A percentile compares a stretch with the other conserved stretches of the same genome.
Evolutionary conservation across 2,329 filamentous ascomycete genomes (phyloP).

Genomic region (Dactylellina haptotyla): DNA sequence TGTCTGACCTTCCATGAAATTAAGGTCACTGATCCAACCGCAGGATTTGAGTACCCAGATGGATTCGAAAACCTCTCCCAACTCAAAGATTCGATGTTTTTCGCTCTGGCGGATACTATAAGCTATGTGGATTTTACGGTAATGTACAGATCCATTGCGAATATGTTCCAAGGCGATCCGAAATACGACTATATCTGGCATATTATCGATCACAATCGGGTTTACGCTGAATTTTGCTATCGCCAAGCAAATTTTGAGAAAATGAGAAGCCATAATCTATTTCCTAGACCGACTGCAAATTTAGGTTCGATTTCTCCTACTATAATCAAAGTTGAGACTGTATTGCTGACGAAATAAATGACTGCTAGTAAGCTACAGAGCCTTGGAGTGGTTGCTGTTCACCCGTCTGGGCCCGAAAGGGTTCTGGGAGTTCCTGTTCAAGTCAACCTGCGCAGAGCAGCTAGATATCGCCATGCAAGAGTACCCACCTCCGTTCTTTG

Average conservation of each 20-base stretch:
- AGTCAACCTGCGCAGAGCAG: neutral
- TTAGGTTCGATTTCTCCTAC: too few relatives aligned
- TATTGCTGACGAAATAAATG: neutral
- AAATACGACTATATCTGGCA: neutral
- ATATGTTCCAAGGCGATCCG: too few relatives aligned
- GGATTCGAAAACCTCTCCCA: neutral
- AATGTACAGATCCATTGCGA: neutral
- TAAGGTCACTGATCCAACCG: neutral
- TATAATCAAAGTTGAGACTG: neutral
- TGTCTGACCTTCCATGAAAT: neutral
- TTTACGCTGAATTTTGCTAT: too few relatives aligned
- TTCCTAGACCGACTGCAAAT: too few relatives aligned
- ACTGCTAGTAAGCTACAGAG: neutral
- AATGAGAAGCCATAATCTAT: too few relatives aligned
- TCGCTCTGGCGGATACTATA: neutral
- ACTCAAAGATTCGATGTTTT: neutral
- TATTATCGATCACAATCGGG: too few relatives aligned
- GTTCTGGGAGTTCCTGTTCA: slow-evolving; percentile 13
- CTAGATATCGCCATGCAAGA: neutral
- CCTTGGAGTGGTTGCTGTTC: neutral
- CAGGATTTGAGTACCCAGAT: neutral
- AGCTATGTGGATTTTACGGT: neutral
- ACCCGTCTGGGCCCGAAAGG: slow-evolving; percentile 5
- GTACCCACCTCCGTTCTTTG: neutral
- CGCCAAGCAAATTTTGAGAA: too few relatives aligned